Conservation (phyloP, 305 asterid species). For the Solanum hybrid region DNA sequence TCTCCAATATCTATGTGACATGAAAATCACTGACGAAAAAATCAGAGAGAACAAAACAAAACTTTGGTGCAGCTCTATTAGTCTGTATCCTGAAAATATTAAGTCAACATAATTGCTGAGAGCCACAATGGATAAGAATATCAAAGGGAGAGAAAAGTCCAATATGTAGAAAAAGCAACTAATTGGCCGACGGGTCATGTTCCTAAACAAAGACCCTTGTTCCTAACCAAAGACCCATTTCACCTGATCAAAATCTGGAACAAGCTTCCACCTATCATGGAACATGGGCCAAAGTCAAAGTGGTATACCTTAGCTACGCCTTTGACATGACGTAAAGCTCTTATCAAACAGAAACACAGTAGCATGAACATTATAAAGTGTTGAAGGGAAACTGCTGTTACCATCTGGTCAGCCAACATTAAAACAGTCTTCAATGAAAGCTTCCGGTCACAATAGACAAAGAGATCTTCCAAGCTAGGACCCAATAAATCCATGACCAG, state of each 20-base stretch:
- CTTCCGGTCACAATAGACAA: constrained; percentile 90
- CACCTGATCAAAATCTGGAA: neutral
- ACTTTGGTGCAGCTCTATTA: neutral
- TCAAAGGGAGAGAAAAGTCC: neutral
- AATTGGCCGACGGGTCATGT: neutral
- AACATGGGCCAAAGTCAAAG: neutral
- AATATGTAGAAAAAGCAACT: neutral
- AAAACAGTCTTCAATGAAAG: constrained; percentile 82
- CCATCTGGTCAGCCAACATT: constrained; percentile 98
- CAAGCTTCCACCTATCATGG: neutral
- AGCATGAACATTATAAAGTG: neutral
- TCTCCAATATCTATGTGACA: neutral
- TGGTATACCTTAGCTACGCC: neutral
- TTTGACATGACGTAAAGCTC: neutral
- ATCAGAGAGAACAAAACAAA: neutral
- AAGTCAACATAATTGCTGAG: neutral
- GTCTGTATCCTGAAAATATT: neutral
- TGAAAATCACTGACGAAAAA: neutral
- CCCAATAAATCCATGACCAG: constrained; percentile 88
- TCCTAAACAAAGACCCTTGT: neutral
- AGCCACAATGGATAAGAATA: neutral
- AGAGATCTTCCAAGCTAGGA: constrained; percentile 95
- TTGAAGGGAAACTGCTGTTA: constrained; percentile 5
- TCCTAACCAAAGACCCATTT: neutral
- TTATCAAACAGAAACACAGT: neutral